Evolutionary conservation across 305 asterid species (phyloP).

Genomic region (Solanum chacoense): DNA sequence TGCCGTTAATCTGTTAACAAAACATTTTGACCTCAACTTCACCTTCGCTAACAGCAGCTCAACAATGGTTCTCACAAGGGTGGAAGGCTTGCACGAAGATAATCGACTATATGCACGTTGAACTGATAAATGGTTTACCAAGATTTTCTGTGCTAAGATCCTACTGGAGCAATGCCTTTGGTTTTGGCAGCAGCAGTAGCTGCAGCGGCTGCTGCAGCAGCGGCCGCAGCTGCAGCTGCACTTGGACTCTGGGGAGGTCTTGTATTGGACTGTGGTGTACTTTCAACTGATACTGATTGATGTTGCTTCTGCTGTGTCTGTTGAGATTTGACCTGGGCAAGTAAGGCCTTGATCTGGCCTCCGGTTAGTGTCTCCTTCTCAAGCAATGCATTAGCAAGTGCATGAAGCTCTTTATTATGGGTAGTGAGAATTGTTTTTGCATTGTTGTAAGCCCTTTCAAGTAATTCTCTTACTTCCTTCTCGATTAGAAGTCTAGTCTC

Average conservation of each 20-base stretch:
- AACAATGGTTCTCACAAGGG: background rate
- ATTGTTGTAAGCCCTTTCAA: constrained; percentile 69
- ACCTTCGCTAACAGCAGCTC: background rate
- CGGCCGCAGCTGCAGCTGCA: constrained; percentile 45
- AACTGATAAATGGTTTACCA: background rate
- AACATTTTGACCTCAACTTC: background rate
- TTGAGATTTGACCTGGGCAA: constrained; percentile 32
- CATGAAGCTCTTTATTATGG: constrained; percentile 64
- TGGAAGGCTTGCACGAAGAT: background rate
- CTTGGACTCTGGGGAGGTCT: constrained; percentile 35
- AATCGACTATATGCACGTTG: background rate
- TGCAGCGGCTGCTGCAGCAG: constrained; percentile 46
- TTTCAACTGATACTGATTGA: constrained; percentile 18
- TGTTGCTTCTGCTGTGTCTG: constrained; percentile 24
- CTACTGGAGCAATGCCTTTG: constrained; percentile 73
- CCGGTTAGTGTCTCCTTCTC: constrained; percentile 81
- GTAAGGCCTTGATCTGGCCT: constrained; percentile 51
- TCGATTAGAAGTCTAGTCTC: constrained; percentile 80
- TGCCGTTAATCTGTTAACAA: background rate
- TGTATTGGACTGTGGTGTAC: constrained; percentile 26
- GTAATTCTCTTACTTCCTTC: constrained; percentile 55
- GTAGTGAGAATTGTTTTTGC: constrained; percentile 61
- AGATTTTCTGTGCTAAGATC: constrained; percentile 27
- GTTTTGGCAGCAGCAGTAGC: constrained; percentile 58
- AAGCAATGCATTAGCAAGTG: constrained; percentile 82